Conservation (phyloP, 164 flowering plant genomes). For the Cinnamomum micranthum region DNA sequence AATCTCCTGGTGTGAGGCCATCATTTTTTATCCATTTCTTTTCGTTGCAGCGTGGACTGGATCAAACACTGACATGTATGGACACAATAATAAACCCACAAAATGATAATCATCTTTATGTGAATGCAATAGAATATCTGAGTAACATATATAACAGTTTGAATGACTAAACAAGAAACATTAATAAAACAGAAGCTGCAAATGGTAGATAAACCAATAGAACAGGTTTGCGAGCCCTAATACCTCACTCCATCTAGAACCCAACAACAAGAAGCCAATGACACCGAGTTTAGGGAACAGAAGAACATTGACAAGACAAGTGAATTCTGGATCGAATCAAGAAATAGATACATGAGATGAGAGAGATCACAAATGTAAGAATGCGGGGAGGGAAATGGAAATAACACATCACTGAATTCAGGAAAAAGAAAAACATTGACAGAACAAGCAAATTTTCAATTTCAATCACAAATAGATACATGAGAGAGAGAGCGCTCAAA, state of each 20-base stretch:
- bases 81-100: background rate
- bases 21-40: too few species aligned
- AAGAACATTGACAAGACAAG: background rate
- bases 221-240: background rate
- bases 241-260: background rate
- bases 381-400: too few species aligned
- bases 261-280: background rate
- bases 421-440: background rate
- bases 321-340: too few species aligned
- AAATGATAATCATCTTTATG: background rate
- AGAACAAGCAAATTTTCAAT: background rate
- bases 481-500: background rate
- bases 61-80: too few species aligned
- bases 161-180: background rate
- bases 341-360: too few species aligned
- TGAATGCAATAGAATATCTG: background rate
- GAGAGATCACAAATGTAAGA: too few species aligned
- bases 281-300: background rate
- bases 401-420: background rate
- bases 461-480: background rate
- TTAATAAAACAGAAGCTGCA: background rate
- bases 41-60: too few species aligned
- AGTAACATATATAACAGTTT: background rate
- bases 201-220: background rate
- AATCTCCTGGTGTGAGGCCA: too few species aligned